Percentiles rank a stretch among this genome's conserved stretches.
phyloP scores from a whole-genome alignment of 108 stramenopile genomes.

The Nitzschia sp. region DNA sequence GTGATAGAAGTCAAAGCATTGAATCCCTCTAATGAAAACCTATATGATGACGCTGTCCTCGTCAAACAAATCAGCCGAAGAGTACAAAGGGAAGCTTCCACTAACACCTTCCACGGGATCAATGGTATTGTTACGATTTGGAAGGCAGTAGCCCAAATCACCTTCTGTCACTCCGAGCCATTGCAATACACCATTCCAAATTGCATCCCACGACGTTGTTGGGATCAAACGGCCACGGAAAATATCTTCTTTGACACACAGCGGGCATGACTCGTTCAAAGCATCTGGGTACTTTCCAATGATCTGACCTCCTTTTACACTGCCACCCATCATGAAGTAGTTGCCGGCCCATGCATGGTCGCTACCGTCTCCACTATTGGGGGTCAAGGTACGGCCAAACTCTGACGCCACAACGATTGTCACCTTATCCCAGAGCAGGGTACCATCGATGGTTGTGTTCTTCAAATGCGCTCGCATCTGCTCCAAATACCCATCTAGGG shows the following conservation, averaged over 20 bases:
- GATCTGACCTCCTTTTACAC: slow-evolving; percentile 55
- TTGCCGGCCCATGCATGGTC: slow-evolving; percentile 51
- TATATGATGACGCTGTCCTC: too few species aligned
- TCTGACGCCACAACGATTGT: slow-evolving; percentile 58
- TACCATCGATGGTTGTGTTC: too few species aligned
- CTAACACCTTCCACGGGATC: too few species aligned
- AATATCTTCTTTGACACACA: slow-evolving; percentile 15
- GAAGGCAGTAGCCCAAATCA: slow-evolving; percentile 27
- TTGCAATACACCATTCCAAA: slow-evolving; percentile 43
- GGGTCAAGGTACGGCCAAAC: slow-evolving; percentile 68
- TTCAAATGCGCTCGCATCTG: too few species aligned
- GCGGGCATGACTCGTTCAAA: slow-evolving; percentile 29
- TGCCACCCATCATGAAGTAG: slow-evolving; percentile 40
- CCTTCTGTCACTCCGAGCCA: slow-evolving; percentile 33
- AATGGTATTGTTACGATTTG: slow-evolving; percentile 26
- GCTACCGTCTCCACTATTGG: slow-evolving; percentile 61
- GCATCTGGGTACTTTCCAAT: slow-evolving; percentile 56
- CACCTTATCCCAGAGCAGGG: slow-evolving; percentile 70
- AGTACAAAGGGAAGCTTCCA: too few species aligned
- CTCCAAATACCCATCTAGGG: too few species aligned
- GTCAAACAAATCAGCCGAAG: too few species aligned
- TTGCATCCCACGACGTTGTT: slow-evolving; percentile 60
- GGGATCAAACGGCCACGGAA: slow-evolving; percentile 64
- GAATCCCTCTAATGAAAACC: too few species aligned
- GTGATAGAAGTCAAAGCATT: too few species aligned